These are phyloP conservation scores for Chenopodium berlandieri DNA, from an alignment of 148 eudicot genomes.

Conservation along the genomic window DNA sequence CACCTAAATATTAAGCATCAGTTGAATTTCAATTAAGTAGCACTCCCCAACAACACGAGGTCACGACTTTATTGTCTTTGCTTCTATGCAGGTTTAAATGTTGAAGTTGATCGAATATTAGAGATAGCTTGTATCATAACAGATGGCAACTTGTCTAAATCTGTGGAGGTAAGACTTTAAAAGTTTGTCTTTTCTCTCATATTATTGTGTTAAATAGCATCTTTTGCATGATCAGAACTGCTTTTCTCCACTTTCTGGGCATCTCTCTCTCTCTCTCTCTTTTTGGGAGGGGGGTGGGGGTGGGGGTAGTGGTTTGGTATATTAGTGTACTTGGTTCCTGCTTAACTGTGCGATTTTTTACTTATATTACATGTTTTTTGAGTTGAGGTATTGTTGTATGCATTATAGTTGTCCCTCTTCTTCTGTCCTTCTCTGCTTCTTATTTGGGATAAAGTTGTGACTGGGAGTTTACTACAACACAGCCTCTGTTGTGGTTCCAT, in stretches of 20 bases:
- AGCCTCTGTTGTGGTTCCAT: background rate
- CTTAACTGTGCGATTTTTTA: no score
- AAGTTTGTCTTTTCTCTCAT: background rate
- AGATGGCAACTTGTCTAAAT: constrained; percentile 73
- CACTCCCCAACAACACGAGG: background rate
- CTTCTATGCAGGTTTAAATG: constrained; percentile 62
- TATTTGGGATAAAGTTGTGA: background rate
- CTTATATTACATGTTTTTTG: no score
- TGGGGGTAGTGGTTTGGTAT: background rate
- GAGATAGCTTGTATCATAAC: constrained; percentile 94
- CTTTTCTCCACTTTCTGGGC: background rate
- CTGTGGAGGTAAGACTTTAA: constrained; percentile 59
- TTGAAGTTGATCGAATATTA: constrained; percentile 80
- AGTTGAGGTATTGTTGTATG: background rate
- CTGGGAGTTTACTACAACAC: background rate
- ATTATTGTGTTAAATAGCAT: background rate
- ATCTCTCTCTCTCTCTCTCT: no score
- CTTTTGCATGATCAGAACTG: background rate
- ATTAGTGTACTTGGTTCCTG: no score
- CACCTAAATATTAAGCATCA: background rate
- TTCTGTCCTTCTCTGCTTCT: background rate
- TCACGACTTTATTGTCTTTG: constrained; percentile 9
- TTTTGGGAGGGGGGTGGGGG: background rate
- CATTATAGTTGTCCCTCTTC: background rate
- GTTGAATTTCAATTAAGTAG: background rate